Evolutionary conservation across 495 filamentous ascomycete species (phyloP).

Genomic region (Platismatia glauca): DNA sequence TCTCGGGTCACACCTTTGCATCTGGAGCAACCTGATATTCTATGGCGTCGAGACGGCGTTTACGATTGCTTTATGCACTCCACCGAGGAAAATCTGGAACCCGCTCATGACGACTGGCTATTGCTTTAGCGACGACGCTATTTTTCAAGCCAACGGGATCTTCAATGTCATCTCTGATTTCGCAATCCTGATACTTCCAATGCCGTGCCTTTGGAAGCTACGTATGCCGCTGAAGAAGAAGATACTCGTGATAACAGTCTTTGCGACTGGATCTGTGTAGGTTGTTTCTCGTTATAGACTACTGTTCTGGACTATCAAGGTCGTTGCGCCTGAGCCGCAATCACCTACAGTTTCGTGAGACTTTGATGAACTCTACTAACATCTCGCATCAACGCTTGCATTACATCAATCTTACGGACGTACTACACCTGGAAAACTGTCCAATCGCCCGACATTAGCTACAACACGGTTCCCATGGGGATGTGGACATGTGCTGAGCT

Average conservation of each 20-base stretch:
- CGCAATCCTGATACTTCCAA: conserved; percentile 20
- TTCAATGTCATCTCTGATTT: conserved; percentile 23
- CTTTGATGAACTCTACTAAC: background rate
- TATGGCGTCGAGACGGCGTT: conserved; percentile 9
- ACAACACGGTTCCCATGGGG: conserved; percentile 11
- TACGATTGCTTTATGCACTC: conserved; percentile 24
- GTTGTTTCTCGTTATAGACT: background rate
- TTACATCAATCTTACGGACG: conserved; percentile 16
- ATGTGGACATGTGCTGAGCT: conserved; percentile 17
- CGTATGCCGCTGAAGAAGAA: conserved; percentile 13
- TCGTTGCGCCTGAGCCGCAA: too few relatives aligned
- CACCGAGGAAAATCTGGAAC: conserved; percentile 34
- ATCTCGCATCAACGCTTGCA: conserved; percentile 11
- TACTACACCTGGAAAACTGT: conserved; percentile 16
- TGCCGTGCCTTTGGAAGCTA: conserved; percentile 18
- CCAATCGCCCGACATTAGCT: conserved; percentile 12
- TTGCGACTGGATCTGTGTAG: conserved; percentile 19
- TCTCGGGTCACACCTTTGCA: conserved; percentile 13
- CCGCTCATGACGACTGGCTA: conserved; percentile 28
- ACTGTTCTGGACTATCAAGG: too few relatives aligned
- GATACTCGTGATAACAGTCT: conserved; percentile 8
- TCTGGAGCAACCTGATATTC: conserved; percentile 10
- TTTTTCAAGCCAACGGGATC: conserved; percentile 20
- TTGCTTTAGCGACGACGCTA: conserved; percentile 29
- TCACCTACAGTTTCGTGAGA: too few relatives aligned